Evolutionary conservation across 208 protist species (phyloP).

Genomic region (Endotrypanum monterogeii): DNA sequence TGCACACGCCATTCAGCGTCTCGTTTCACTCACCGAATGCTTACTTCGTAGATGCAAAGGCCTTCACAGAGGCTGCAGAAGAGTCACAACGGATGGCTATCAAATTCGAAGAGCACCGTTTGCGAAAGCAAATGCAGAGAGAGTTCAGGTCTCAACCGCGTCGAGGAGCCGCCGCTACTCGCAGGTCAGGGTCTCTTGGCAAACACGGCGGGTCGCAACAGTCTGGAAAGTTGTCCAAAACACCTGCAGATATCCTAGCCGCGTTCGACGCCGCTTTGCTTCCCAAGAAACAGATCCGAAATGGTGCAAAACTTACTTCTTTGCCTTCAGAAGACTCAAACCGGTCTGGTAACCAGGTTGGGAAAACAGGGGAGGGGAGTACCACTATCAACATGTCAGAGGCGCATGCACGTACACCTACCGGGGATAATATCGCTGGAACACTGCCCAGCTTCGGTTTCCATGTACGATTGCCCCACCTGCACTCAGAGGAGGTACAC

Average conservation of each 20-base stretch:
- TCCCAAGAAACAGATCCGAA: not conserved
- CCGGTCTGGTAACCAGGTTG: not conserved
- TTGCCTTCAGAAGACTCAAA: not conserved
- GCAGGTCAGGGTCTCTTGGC: not conserved
- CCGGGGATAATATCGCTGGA: no score
- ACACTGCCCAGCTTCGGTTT: no score
- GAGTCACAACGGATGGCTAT: constrained; percentile 36
- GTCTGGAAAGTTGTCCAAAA: no score
- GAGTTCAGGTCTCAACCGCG: not conserved
- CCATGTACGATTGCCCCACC: no score
- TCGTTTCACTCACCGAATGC: not conserved
- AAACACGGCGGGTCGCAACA: not conserved
- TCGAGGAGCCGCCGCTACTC: no score
- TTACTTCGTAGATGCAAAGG: constrained; percentile 13
- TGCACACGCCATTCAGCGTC: constrained; percentile 13
- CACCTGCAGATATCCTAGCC: not conserved
- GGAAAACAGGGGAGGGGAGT: no score
- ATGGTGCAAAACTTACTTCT: not conserved
- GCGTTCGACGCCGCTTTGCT: not conserved
- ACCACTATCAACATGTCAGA: no score
- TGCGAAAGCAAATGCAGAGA: not conserved
- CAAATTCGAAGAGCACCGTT: constrained; percentile 30
- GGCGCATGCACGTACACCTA: no score
- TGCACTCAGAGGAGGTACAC: not conserved
- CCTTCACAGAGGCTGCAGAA: constrained; percentile 28